phyloP scores from a whole-genome alignment of 805 yeast genomes.

The Candida saitoana region DNA sequence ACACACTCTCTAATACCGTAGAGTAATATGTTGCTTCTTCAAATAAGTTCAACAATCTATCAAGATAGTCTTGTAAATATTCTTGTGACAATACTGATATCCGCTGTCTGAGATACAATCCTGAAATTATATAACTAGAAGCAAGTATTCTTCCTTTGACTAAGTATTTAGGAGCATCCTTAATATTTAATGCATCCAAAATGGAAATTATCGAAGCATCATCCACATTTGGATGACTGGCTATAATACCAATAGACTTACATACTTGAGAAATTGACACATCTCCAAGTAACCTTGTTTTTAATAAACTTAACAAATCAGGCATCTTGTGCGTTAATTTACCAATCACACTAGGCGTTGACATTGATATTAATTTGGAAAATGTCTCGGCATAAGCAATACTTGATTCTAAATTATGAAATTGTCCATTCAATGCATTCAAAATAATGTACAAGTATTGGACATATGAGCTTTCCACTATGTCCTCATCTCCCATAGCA shows the following conservation, averaged over 20 bases:
- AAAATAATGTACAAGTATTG: conserved; percentile 29
- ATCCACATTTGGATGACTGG: conserved; percentile 33
- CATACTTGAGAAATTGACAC: conserved; percentile 31
- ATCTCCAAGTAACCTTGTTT: conserved; percentile 19
- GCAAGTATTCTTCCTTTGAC: conserved; percentile 25
- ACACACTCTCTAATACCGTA: conserved; percentile 33
- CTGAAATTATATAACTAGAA: conserved; percentile 44
- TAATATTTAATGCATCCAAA: conserved; percentile 3
- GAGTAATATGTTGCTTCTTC: conserved; percentile 20
- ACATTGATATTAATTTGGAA: conserved; percentile 27
- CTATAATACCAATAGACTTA: conserved; percentile 46
- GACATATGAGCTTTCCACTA: conserved; percentile 11
- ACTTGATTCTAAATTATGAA: conserved; percentile 15
- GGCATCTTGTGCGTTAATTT: conserved; percentile 15
- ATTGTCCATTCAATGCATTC: conserved; percentile 29
- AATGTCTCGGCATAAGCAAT: conserved; percentile 34
- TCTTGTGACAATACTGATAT: conserved; percentile 10
- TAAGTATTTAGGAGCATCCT: conserved; percentile 11
- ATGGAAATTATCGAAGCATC: conserved; percentile 8
- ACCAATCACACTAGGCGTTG: conserved; percentile 24
- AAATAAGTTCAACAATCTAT: conserved; percentile 12
- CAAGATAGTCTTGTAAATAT: conserved; percentile 10
- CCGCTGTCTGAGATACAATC: conserved; percentile 36
- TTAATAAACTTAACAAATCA: conserved; percentile 21
- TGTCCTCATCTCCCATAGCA: conserved; percentile 12